Evolutionary conservation across 2,329 filamentous ascomycete species (phyloP).

Genomic region (Aspergillus spinulosporus): DNA sequence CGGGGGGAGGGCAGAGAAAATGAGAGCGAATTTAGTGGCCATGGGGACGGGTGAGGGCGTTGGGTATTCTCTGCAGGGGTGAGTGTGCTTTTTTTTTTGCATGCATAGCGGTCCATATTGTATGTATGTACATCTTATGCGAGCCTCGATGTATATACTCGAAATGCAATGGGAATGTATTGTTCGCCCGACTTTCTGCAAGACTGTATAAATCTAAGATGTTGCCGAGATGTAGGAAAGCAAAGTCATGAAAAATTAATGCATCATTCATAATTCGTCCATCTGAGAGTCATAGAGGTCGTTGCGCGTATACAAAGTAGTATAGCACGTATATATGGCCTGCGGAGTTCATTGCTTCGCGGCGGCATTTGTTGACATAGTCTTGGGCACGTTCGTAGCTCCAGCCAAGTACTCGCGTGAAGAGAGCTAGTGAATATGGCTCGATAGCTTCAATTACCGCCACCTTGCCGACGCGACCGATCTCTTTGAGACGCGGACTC

Average conservation of each 20-base stretch:
- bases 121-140: not conserved
- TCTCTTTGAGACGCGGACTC: slow-evolving; percentile 34
- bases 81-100: slow-evolving; percentile 1
- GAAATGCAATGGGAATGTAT: not conserved
- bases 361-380: slow-evolving; percentile 31
- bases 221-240: not conserved
- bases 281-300: slow-evolving; percentile 24
- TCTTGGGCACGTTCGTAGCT: slow-evolving; percentile 33
- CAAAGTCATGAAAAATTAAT: slow-evolving; percentile 17
- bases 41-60: slow-evolving; percentile 49
- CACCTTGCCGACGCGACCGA: slow-evolving; percentile 35
- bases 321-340: slow-evolving; percentile 33
- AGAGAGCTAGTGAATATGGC: slow-evolving; percentile 42
- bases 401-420: slow-evolving; percentile 39
- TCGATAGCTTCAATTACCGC: slow-evolving; percentile 36
- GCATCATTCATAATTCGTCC: slow-evolving; percentile 3
- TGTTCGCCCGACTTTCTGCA: not conserved
- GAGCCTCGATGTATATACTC: not conserved
- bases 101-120: not conserved
- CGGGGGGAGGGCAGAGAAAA: slow-evolving; percentile 42
- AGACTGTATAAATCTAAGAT: not conserved
- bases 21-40: slow-evolving; percentile 46
- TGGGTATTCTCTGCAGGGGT: slow-evolving; percentile 47
- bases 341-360: slow-evolving; percentile 26
- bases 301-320: slow-evolving; percentile 37